A percentile compares a stretch with the other conserved stretches of the same genome.
Conservation (phyloP, 225 moss, liverwort and hornwort species). For the Polytrichum commune region DNA sequence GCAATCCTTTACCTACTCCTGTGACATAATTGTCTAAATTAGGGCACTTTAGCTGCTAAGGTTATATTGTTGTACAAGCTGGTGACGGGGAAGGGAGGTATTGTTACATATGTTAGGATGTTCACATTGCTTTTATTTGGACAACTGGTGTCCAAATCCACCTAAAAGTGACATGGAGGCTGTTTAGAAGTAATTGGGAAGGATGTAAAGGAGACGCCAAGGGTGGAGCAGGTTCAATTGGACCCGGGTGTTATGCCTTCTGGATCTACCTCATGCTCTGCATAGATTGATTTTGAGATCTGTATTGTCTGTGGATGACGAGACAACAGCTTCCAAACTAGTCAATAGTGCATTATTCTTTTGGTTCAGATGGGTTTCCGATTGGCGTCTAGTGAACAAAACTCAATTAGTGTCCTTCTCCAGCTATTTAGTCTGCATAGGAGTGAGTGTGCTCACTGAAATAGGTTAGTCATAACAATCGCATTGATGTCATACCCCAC, state of each 20-base stretch:
- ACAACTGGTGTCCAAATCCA: slow-evolving; percentile 13
- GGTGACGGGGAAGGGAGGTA: slow-evolving; percentile 22
- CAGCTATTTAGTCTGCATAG: slow-evolving; percentile 16
- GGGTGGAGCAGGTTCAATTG: slow-evolving; percentile 24
- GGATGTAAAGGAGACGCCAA: slow-evolving; percentile 21
- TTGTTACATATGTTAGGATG: slow-evolving; percentile 23
- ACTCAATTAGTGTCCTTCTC: slow-evolving; percentile 14
- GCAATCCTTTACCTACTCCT: slow-evolving; percentile 48
- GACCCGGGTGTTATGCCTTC: slow-evolving; percentile 19
- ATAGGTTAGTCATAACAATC: slow-evolving; percentile 13
- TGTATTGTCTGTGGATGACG: slow-evolving; percentile 20
- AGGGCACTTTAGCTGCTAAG: neutral
- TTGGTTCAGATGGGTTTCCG: slow-evolving; percentile 26
- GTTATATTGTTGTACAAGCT: slow-evolving; percentile 11
- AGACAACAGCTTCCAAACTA: slow-evolving; percentile 18
- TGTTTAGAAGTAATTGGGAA: neutral
- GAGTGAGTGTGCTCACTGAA: slow-evolving; percentile 15
- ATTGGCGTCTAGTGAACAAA: slow-evolving; percentile 24
- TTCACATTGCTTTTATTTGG: slow-evolving; percentile 20
- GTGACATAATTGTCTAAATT: slow-evolving; percentile 24
- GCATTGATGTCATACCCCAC: slow-evolving; percentile 19
- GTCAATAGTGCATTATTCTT: slow-evolving; percentile 34
- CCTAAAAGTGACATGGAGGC: slow-evolving; percentile 1
- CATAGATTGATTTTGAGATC: slow-evolving; percentile 12
- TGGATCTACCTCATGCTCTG: slow-evolving; percentile 18